Conservation (phyloP, 2,329 filamentous ascomycete genomes). For the Fusarium praegraminearum region DNA sequence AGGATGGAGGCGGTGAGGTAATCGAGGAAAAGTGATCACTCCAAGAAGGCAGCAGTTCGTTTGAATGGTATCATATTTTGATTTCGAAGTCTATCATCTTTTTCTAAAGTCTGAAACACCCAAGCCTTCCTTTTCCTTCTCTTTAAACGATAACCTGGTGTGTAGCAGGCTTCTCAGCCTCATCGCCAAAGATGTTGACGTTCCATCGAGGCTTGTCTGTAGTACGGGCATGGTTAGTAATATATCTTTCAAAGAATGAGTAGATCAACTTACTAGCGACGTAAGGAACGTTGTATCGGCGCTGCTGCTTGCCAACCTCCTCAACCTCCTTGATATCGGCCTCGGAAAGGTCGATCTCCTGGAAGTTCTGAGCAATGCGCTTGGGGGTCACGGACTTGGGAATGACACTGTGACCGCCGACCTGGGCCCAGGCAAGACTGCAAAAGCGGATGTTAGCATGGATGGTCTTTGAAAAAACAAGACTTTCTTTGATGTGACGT, state of each 20-base stretch:
- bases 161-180: conserved; percentile 13
- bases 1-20: neutral
- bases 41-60: neutral
- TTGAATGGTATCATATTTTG: neutral
- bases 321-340: conserved; percentile 44
- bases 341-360: conserved; percentile 69
- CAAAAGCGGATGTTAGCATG: neutral
- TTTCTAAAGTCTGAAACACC: neutral
- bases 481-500: neutral
- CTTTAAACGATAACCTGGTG: conserved; percentile 11
- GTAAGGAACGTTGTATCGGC: conserved; percentile 22
- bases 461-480: neutral
- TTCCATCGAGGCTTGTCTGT: conserved; percentile 21
- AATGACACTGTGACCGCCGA: conserved; percentile 74
- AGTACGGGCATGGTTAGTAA: neutral
- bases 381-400: conserved; percentile 77
- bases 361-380: conserved; percentile 76
- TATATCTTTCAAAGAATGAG: neutral
- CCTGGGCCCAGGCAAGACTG: conserved; percentile 62
- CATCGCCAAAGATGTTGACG: conserved; percentile 11
- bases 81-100: neutral
- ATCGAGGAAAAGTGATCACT: conserved; percentile 3
- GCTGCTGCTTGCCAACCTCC: conserved; percentile 16
- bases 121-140: neutral
- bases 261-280: conserved; percentile 3